phyloP scores from a whole-genome alignment of 2,329 filamentous ascomycete genomes.

The Dothistroma septosporum region DNA sequence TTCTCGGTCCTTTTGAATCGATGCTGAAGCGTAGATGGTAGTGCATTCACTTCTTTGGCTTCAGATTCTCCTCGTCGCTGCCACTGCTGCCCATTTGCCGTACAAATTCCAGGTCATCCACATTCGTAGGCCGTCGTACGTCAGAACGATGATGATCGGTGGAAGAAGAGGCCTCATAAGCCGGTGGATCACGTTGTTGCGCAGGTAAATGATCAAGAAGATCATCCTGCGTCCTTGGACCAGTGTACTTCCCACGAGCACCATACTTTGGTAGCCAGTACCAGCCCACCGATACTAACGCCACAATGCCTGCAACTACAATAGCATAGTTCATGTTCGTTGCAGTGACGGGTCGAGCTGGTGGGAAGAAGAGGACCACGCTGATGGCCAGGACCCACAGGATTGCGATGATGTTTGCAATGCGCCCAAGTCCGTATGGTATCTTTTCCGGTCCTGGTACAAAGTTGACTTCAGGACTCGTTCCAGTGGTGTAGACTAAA shows the following conservation, averaged over 20 bases:
- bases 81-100: background rate
- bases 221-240: conserved; percentile 55
- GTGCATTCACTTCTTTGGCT: background rate
- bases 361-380: conserved; percentile 53
- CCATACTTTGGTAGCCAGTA: conserved; percentile 35
- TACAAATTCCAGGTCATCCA: background rate
- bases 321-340: conserved; percentile 49
- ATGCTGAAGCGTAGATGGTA: background rate
- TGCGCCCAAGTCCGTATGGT: conserved; percentile 40
- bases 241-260: conserved; percentile 51
- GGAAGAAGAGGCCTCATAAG: background rate
- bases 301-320: conserved; percentile 47
- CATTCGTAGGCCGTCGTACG: background rate
- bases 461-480: background rate
- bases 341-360: conserved; percentile 40
- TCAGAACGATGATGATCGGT: background rate
- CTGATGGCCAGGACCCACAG: conserved; percentile 61
- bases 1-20: background rate
- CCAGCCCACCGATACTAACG: conserved; percentile 44
- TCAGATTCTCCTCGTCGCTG: background rate
- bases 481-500: conserved; percentile 5
- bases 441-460: conserved; percentile 32
- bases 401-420: conserved; percentile 49
- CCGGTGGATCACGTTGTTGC: background rate
- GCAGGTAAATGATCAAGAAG: conserved; percentile 29